These are phyloP conservation scores for Lumnitzera racemosa DNA, from an alignment of 345 rosid species.

Conservation along the genomic window DNA sequence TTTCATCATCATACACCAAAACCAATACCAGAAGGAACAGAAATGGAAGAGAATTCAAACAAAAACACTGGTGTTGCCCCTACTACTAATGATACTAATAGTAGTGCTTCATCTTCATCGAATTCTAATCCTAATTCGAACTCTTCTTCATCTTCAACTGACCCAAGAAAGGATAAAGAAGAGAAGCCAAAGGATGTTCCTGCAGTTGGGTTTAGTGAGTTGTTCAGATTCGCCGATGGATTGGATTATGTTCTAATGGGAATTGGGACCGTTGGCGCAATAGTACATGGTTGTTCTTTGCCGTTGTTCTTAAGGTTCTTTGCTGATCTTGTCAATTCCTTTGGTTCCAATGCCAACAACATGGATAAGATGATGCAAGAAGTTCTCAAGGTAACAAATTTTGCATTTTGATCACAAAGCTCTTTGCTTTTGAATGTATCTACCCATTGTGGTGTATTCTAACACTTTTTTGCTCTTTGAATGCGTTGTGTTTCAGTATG, in stretches of 20 bases:
- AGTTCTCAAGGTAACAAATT: conserved; percentile 65
- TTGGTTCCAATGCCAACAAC: conserved; percentile 88
- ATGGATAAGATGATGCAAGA: conserved; percentile 94
- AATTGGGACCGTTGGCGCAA: conserved; percentile 92
- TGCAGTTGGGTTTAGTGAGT: conserved; percentile 63
- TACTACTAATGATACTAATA: background rate
- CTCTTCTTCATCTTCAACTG: background rate
- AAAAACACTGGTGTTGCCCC: conserved; percentile 11
- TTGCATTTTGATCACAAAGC: too few relatives aligned
- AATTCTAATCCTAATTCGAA: background rate
- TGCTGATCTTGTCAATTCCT: conserved; percentile 98
- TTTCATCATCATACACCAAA: conserved; percentile 5
- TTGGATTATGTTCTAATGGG: conserved; percentile 90
- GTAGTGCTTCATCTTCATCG: background rate
- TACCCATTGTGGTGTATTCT: background rate
- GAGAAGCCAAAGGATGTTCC: conserved; percentile 47
- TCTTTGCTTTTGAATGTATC: too few relatives aligned
- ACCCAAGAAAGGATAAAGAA: conserved; percentile 9
- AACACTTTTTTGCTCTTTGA: background rate
- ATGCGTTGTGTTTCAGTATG: conserved; percentile 55
- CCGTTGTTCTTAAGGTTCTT: conserved; percentile 94
- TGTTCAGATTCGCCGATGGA: conserved; percentile 94
- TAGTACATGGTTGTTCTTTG: conserved; percentile 88
- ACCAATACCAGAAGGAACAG: conserved; percentile 19
- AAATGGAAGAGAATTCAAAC: conserved; percentile 58